A percentile compares a stretch with the other conserved stretches of the same genome.
Conservation (phyloP, 2,329 filamentous ascomycete species). For the Fonsecaea pedrosoi region DNA sequence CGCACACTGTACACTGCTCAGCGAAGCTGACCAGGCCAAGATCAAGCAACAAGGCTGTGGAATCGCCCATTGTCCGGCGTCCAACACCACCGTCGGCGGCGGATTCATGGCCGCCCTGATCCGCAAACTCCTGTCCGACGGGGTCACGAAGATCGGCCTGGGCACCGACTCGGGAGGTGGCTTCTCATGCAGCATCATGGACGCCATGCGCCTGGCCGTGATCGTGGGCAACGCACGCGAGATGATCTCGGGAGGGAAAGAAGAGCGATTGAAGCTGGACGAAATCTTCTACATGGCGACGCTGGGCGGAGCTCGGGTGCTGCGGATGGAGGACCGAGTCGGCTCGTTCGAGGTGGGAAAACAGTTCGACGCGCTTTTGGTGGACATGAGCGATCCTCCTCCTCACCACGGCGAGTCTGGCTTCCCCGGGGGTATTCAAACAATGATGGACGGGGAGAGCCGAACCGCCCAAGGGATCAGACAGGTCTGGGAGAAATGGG, state of each 20-base stretch:
- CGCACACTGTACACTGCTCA: slow-evolving; percentile 68
- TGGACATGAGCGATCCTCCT: slow-evolving; percentile 47
- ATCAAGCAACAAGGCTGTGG: slow-evolving; percentile 58
- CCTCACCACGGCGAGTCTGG: not conserved
- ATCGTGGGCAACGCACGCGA: slow-evolving; percentile 48
- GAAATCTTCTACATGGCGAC: slow-evolving; percentile 54
- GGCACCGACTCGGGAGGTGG: slow-evolving; percentile 68
- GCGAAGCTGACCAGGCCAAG: slow-evolving; percentile 56
- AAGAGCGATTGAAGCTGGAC: slow-evolving; percentile 42
- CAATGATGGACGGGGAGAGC: slow-evolving; percentile 23
- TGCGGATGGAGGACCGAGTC: slow-evolving; percentile 48
- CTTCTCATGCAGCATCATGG: slow-evolving; percentile 63
- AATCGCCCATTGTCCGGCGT: slow-evolving; percentile 65
- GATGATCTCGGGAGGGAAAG: slow-evolving; percentile 36
- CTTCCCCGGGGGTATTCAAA: no score
- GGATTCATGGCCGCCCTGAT: slow-evolving; percentile 67
- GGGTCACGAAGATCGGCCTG: slow-evolving; percentile 63
- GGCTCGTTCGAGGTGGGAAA: slow-evolving; percentile 66
- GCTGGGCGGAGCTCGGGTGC: slow-evolving; percentile 44
- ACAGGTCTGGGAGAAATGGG: slow-evolving; percentile 66
- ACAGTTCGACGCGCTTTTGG: slow-evolving; percentile 66
- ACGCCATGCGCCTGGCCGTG: slow-evolving; percentile 63
- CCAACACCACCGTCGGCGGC: slow-evolving; percentile 66
- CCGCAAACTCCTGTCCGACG: slow-evolving; percentile 59
- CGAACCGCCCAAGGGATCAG: slow-evolving; percentile 20